These are phyloP conservation scores for Tetrahymena thermophila DNA, from an alignment of 73 alveolate species.

Conservation along the genomic window DNA sequence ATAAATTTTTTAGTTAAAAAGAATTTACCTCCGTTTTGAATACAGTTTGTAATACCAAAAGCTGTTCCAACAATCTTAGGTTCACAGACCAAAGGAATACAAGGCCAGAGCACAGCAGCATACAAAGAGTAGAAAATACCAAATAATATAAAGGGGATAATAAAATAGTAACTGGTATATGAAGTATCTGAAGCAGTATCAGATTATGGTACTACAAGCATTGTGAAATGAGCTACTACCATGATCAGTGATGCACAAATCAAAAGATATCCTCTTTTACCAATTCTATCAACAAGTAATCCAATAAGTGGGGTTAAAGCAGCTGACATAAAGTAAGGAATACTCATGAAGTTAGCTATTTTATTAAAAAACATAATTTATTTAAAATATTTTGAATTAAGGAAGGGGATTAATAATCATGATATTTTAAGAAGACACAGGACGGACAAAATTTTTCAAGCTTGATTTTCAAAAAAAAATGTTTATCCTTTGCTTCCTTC, in stretches of 20 bases:
- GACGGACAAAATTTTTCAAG: too few relatives aligned
- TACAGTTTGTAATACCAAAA: slow-evolving; percentile 73
- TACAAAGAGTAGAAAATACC: slow-evolving; percentile 75
- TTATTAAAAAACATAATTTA: slow-evolving; percentile 22
- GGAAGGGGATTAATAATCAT: too few relatives aligned
- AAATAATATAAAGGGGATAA: slow-evolving; percentile 45
- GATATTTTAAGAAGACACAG: too few relatives aligned
- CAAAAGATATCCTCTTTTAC: slow-evolving; percentile 51
- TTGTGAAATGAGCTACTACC: slow-evolving; percentile 38
- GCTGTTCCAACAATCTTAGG: slow-evolving; percentile 81
- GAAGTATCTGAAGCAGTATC: not conserved
- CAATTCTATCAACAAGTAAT: slow-evolving; percentile 49
- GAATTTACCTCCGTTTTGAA: slow-evolving; percentile 66
- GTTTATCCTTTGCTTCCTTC: too few relatives aligned
- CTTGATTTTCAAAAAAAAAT: too few relatives aligned
- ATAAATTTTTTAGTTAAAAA: slow-evolving; percentile 44
- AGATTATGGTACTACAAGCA: slow-evolving; percentile 41
- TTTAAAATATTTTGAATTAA: slow-evolving; percentile 49
- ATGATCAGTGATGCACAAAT: slow-evolving; percentile 35
- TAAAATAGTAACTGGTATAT: slow-evolving; percentile 2
- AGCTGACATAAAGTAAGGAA: slow-evolving; percentile 67
- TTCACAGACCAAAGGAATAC: slow-evolving; percentile 67
- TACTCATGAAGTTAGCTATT: slow-evolving; percentile 30
- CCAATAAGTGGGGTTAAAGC: slow-evolving; percentile 74
- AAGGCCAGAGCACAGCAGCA: slow-evolving; percentile 80